Evolutionary conservation across 495 filamentous ascomycete genomes (phyloP), one percentile per base, ranked within the genome.

Genomic region (Trichodelitschia bisporula): DNA sequence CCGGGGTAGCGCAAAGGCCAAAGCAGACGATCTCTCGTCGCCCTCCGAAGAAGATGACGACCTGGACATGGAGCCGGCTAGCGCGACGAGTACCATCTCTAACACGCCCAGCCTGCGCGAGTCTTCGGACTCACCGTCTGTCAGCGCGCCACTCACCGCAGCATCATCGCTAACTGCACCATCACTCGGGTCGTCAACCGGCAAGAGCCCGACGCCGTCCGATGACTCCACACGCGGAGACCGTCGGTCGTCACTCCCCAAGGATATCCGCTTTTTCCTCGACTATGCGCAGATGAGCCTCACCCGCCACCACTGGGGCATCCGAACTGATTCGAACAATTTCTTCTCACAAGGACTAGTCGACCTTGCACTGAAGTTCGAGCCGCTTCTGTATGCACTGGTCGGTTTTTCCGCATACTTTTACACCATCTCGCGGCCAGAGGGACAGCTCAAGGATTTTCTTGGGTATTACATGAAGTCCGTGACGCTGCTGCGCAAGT

Each of bases 381-480:
- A 92, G 29, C 73, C 84, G 12, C 61, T 97, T 9, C 55, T 92
- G 19, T 76, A 90, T 46, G 86, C 82, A 0, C 58, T 95, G 11
- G 77, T 77, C n/a, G 82, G 74, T 16, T 95, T 91, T 45, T 57
- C 84, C 0, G 79, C 83, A 11, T 97, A 90, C 46, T 82, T 84
- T 40, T 59, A 76, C 36, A 73, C 73, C 13, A 46, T 93, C 36
- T 58, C 56, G 21, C 62, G 64, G 26, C 62, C 69, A 3, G 56
- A 66, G 26, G 78, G 72, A 9, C 68, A 65, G 35, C 67, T 92
- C 12, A 64, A 71, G 33, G 67, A 71, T 26, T 97, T 97, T 44
- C 54, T 97, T 17, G 64, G 70, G 36, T 90, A 82, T 46, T 93
- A 95, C 53, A 79, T 90, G 47, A 70, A 66, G 46, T 80, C 84